Conservation (phyloP, 2,329 filamentous ascomycete genomes). For the Sporothrix sp. region DNA sequence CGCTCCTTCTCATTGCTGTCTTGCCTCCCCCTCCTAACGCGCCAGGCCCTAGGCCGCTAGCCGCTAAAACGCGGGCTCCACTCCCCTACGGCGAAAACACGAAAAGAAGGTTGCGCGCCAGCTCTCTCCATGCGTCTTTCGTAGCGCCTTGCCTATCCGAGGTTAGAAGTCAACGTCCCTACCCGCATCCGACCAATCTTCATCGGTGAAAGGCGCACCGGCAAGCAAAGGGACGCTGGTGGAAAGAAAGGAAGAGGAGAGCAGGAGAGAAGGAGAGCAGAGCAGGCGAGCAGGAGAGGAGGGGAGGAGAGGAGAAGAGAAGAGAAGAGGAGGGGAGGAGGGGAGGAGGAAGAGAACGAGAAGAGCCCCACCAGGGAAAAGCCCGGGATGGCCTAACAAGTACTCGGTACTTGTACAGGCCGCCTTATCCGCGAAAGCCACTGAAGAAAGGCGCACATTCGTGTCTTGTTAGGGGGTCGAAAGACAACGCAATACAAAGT, state of each 20-base stretch:
- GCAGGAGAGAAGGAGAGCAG: neutral
- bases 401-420: too few species aligned
- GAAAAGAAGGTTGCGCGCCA: neutral
- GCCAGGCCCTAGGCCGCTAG: too few species aligned
- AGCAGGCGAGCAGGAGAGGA: neutral
- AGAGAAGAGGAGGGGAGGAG: neutral
- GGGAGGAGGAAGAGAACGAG: constrained; percentile 1
- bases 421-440: too few species aligned
- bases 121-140: neutral
- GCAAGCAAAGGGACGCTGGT: constrained; percentile 1
- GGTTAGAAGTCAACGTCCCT: constrained; percentile 16
- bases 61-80: neutral
- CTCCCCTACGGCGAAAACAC: neutral
- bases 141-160: constrained; percentile 16
- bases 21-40: too few species aligned
- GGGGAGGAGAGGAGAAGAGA: neutral
- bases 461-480: too few species aligned
- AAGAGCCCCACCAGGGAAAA: neutral
- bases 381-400: too few species aligned
- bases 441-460: too few species aligned
- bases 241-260: neutral
- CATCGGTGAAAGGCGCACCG: constrained; percentile 17
- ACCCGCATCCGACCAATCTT: constrained; percentile 18
- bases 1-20: too few species aligned
- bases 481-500: too few species aligned